Evolutionary conservation across 371 early-diverging fungal genomes (phyloP).

Genomic region (Mucor lusitanicus): DNA sequence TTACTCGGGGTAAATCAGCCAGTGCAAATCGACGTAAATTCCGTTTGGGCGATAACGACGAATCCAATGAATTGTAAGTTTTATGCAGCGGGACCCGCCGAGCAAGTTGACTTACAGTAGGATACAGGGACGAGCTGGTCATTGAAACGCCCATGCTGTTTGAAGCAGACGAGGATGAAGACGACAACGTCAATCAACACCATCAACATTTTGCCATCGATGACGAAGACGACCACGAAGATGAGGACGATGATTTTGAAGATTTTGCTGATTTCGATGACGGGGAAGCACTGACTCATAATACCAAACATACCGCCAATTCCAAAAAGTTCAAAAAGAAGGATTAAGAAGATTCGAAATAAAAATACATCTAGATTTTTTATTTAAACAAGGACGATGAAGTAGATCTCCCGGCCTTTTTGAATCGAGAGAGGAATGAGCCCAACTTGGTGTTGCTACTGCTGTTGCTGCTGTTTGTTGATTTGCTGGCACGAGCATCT

Average conservation of each 20-base stretch:
- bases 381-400: slow-evolving; percentile 11
- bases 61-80: slow-evolving; percentile 51
- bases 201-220: slow-evolving; percentile 29
- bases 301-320: not conserved
- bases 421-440: slow-evolving; percentile 5
- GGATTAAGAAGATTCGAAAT: not conserved
- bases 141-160: slow-evolving; percentile 48
- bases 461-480: not conserved
- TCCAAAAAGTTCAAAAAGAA: slow-evolving; percentile 7
- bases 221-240: slow-evolving; percentile 16
- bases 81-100: not conserved
- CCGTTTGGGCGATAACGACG: slow-evolving; percentile 44
- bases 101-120: too few relatives aligned
- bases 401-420: slow-evolving; percentile 4
- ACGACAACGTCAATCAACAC: slow-evolving; percentile 16
- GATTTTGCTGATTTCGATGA: slow-evolving; percentile 48
- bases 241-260: slow-evolving; percentile 35
- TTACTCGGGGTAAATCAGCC: not conserved
- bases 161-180: slow-evolving; percentile 24
- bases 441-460: not conserved
- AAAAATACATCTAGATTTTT: not conserved
- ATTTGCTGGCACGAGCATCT: not conserved
- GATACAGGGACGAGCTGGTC: slow-evolving; percentile 45
- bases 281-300: slow-evolving; percentile 12
- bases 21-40: slow-evolving; percentile 19